A percentile compares a stretch with the other conserved stretches of the same genome.
phyloP scores from a whole-genome alignment of 352 stramenopile genomes.

The Globisporangium orthogonon region DNA sequence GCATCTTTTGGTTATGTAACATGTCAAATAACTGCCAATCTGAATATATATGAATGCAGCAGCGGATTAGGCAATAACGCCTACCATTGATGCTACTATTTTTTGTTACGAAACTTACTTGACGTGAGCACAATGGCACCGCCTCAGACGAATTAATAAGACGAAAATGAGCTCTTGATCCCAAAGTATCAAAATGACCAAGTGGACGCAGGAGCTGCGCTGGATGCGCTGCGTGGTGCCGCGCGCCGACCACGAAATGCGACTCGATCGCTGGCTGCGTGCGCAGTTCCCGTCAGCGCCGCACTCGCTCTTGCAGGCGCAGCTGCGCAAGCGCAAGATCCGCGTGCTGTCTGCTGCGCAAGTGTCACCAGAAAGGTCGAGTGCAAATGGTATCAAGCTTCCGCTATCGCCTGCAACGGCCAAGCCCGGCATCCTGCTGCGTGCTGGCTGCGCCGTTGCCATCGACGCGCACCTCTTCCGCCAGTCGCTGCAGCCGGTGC shows the following conservation, averaged over 20 bases:
- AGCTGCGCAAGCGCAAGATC: conserved; percentile 68
- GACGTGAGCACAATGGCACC: no score
- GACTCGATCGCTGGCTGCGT: conserved; percentile 60
- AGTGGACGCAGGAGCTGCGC: conserved; percentile 32
- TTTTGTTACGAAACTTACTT: no score
- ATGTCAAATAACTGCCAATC: no score
- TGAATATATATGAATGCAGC: no score
- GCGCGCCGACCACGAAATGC: conserved; percentile 46
- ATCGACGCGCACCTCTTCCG: conserved; percentile 50
- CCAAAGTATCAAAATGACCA: not conserved
- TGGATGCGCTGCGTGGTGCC: conserved; percentile 47
- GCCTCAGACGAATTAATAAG: no score
- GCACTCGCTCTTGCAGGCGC: conserved; percentile 55
- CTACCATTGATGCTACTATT: no score
- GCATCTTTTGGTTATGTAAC: no score
- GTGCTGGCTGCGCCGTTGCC: conserved; percentile 30
- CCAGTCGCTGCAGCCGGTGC: conserved; percentile 15
- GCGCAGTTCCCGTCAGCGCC: conserved; percentile 41
- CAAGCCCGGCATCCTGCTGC: conserved; percentile 17
- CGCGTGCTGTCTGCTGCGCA: conserved; percentile 19
- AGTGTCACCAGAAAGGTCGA: not conserved
- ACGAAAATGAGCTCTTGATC: not conserved
- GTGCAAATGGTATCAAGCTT: not conserved
- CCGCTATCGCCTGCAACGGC: not conserved
- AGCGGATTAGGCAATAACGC: no score